Conservation (phyloP, 345 rosid genomes). For the Gossypium raimondii region DNA sequence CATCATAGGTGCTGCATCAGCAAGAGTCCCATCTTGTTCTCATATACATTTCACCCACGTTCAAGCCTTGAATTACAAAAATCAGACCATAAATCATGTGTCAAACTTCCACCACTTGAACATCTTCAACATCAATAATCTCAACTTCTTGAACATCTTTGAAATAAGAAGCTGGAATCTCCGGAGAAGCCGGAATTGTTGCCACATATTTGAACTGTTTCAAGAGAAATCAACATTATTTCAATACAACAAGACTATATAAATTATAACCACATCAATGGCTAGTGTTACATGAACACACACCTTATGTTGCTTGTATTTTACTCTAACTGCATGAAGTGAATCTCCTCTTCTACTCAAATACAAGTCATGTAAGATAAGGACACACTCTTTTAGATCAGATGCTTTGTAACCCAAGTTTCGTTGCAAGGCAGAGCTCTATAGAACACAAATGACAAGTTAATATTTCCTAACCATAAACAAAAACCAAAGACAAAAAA, state of each 20-base stretch:
- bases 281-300: conserved; percentile 5
- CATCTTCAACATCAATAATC: neutral
- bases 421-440: conserved; percentile 48
- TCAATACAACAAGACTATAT: neutral
- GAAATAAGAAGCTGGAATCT: conserved; percentile 43
- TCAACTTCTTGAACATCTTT: conserved; percentile 33
- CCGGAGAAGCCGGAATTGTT: conserved; percentile 46
- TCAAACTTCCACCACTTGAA: neutral
- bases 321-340: conserved; percentile 60
- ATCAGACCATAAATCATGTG: neutral
- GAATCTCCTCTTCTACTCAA: conserved; percentile 54
- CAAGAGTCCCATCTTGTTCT: conserved; percentile 4
- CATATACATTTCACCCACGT: neutral
- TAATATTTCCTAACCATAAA: neutral
- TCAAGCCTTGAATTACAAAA: conserved; percentile 5
- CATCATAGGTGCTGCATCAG: neutral
- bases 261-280: neutral
- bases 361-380: conserved; percentile 54
- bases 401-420: conserved; percentile 46
- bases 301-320: conserved; percentile 76
- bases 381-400: conserved; percentile 48
- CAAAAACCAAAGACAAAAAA: neutral
- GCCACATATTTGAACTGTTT: conserved; percentile 72
- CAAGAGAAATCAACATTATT: neutral
- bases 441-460: conserved; percentile 11